These are phyloP conservation scores for Pseudogymnoascus sp. DNA, from an alignment of 2,329 filamentous ascomycete species.

Conservation along the genomic window DNA sequence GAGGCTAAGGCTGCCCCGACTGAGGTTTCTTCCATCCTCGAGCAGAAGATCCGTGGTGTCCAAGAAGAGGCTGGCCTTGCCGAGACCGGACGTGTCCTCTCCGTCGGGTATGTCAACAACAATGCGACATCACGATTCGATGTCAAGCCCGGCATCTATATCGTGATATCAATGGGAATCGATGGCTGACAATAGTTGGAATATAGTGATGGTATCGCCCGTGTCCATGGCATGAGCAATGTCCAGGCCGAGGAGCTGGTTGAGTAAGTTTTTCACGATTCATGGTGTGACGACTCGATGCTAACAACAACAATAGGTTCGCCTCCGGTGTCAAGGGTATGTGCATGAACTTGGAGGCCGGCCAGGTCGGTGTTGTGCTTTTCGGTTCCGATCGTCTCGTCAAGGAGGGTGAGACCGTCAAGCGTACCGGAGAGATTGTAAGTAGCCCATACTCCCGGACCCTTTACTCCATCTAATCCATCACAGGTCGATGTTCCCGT, in stretches of 20 bases:
- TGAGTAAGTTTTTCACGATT: slow-evolving; percentile 63
- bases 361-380: slow-evolving; percentile 99
- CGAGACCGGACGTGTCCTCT: slow-evolving; percentile 98
- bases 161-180: slow-evolving; percentile 5
- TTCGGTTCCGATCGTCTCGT: slow-evolving; percentile 99
- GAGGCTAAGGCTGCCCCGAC: slow-evolving; percentile 94
- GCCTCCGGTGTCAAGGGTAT: slow-evolving; percentile 99
- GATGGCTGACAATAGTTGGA: slow-evolving; percentile 22
- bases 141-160: background rate
- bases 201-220: slow-evolving; percentile 97
- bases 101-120: slow-evolving; percentile 76
- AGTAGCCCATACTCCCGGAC: slow-evolving; percentile 35
- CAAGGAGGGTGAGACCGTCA: slow-evolving; percentile 98
- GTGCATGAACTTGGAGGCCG: slow-evolving; percentile 99
- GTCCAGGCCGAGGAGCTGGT: slow-evolving; percentile 99
- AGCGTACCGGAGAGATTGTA: slow-evolving; percentile 99
- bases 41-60: slow-evolving; percentile 97
- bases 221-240: slow-evolving; percentile 99
- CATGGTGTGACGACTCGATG: slow-evolving; percentile 20
- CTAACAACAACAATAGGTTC: slow-evolving; percentile 57
- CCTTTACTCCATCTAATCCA: slow-evolving; percentile 14
- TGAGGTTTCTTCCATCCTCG: slow-evolving; percentile 98
- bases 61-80: slow-evolving; percentile 93
- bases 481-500: slow-evolving; percentile 89
- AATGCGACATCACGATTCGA: slow-evolving; percentile 13